These are phyloP conservation scores for Colletotrichum liaoningense DNA, from an alignment of 2,329 filamentous ascomycete genomes.

Conservation along the genomic window DNA sequence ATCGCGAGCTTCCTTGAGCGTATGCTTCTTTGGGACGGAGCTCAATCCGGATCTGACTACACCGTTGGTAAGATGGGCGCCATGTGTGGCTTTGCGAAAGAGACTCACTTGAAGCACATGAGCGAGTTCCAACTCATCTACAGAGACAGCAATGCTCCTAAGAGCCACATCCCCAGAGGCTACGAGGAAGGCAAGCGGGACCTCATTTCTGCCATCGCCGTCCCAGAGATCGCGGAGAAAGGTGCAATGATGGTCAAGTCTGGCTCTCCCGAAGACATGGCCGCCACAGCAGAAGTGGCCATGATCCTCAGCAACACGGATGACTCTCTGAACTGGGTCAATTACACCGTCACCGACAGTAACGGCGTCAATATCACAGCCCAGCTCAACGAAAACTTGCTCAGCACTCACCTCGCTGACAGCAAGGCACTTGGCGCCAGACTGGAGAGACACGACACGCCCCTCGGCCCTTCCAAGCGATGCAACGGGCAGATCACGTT, in stretches of 20 bases:
- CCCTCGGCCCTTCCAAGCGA: conserved; percentile 19
- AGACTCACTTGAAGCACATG: background rate
- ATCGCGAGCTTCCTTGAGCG: conserved; percentile 22
- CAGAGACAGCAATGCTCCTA: background rate
- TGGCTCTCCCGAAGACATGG: background rate
- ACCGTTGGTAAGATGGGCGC: conserved; percentile 17
- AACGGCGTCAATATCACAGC: conserved; percentile 16
- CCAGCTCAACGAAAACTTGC: conserved; percentile 12
- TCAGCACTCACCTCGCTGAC: background rate
- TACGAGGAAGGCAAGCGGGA: background rate
- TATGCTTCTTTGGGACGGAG: background rate
- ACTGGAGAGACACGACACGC: conserved; percentile 1
- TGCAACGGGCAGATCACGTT: conserved; percentile 10
- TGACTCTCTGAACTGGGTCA: background rate
- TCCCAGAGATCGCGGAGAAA: background rate
- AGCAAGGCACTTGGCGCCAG: background rate
- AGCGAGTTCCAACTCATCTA: conserved; percentile 28
- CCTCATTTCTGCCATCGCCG: no score
- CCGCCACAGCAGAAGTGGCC: background rate
- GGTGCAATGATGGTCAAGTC: background rate
- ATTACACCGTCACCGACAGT: background rate
- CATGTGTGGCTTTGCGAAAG: background rate
- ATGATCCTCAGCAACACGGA: background rate
- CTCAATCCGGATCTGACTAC: background rate
- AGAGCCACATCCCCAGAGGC: background rate